Evolutionary conservation across 2,329 filamentous ascomycete genomes (phyloP), one percentile per base, ranked within the genome.

Genomic region (Exophiala dermatitidis): DNA sequence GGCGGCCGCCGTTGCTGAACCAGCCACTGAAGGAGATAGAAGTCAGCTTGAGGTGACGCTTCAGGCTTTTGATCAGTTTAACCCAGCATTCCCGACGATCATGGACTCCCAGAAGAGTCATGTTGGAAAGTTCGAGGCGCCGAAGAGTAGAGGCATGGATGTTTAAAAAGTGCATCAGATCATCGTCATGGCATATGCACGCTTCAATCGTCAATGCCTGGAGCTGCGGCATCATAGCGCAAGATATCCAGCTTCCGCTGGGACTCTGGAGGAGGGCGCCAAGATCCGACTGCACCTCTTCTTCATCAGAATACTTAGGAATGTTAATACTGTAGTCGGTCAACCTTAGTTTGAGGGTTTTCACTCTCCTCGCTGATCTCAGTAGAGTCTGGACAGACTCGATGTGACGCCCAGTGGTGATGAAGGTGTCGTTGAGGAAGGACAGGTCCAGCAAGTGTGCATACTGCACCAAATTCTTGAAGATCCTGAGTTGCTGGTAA

Each of bases 11-110:
- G 32, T 60, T 60, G 33, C 42, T 60, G 49, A 60, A 53, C 58
- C 56, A 60, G 19, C 56, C 58, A 37, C 46, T 53, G 42, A 60
- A 60, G 10, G 56, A 52, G 9, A 58, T 44, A 3, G 50, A 54
- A 2, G 53, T 42, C 12, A 60, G 56, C 29, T 53, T 56, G 10
- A 60, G 45, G 29, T 54, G 42, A 3, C 33, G 54, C 44, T 59
- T 58, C 26, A 60, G 36, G 34, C 41, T 47, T 41, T 57, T 56
- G 44, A 60, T 58, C 32, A 57, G 28, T 31, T 44, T 50, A 34
- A 60, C 58, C 58, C 58, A 60, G 36, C 58, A 60, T 40, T 55
- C 53, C 10, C 54, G 53, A n/a, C 56, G 50, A 43, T 59, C 58
- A n/a, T 54, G 51, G 6, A 31, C 54, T 4, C 53, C 58, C 5